Conservation (phyloP, 805 yeast species). For the Teunomyces kruisii region DNA sequence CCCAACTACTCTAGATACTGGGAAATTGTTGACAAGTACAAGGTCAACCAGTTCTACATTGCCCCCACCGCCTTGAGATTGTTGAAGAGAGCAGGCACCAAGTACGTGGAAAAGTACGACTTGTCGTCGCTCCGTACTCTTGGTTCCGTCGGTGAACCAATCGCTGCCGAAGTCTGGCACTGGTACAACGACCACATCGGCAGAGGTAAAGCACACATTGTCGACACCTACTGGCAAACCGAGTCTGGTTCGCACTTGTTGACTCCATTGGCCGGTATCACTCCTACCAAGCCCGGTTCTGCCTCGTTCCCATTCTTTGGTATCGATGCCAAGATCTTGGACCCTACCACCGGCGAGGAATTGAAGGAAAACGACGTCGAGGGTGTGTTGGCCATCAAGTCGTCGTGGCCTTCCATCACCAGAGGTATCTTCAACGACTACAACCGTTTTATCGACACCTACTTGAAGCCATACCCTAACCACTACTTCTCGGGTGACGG, state of each 20-base stretch:
- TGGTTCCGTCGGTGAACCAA: constrained; percentile 99
- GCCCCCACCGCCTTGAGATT: constrained; percentile 98
- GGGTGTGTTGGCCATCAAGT: constrained; percentile 89
- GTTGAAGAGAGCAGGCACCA: constrained; percentile 85
- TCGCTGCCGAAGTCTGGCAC: constrained; percentile 97
- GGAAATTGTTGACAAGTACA: constrained; percentile 90
- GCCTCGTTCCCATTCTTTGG: constrained; percentile 98
- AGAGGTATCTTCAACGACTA: constrained; percentile 93
- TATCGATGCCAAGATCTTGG: constrained; percentile 84
- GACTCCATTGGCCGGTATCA: constrained; percentile 91
- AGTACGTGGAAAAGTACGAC: constrained; percentile 76
- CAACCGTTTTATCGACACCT: constrained; percentile 83
- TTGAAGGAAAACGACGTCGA: constrained; percentile 86
- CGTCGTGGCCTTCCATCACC: constrained; percentile 99
- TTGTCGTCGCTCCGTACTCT: constrained; percentile 83
- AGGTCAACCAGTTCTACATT: constrained; percentile 93
- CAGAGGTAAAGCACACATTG: constrained; percentile 81
- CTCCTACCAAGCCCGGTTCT: constrained; percentile 95
- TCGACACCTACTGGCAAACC: constrained; percentile 99
- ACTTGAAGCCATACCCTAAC: constrained; percentile 89
- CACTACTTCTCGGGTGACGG: constrained; percentile 98
- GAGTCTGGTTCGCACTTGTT: constrained; percentile 96
- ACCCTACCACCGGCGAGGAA: constrained; percentile 88
- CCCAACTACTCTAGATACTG: constrained; percentile 95
- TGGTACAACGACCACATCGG: constrained; percentile 96